Evolutionary conservation across 257 asterid species (phyloP).

Genomic region (Handroanthus guayacan): DNA sequence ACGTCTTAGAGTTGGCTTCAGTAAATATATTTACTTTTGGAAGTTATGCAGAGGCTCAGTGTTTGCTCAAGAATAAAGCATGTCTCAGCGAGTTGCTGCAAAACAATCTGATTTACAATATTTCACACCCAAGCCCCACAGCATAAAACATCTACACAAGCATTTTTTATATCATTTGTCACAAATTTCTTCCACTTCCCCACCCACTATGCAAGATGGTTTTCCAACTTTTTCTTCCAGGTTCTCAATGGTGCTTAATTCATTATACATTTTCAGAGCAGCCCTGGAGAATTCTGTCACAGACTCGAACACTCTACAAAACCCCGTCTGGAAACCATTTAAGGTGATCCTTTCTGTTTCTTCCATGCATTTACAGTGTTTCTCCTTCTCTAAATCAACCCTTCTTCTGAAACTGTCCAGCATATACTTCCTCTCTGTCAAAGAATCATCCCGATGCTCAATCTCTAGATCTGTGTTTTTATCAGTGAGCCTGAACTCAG

Average conservation of each 20-base stretch:
- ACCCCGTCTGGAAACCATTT: constrained; percentile 81
- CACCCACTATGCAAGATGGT: constrained; percentile 51
- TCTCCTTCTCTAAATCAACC: constrained; percentile 77
- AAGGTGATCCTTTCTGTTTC: constrained; percentile 77
- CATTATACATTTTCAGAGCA: constrained; percentile 66
- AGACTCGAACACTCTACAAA: constrained; percentile 78
- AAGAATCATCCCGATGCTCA: constrained; percentile 50
- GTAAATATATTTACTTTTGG: constrained; percentile 40
- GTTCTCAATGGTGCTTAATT: constrained; percentile 46
- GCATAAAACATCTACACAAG: constrained; percentile 25
- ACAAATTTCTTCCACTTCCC: constrained; percentile 46
- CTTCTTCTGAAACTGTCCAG: constrained; percentile 63
- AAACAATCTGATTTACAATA: constrained; percentile 51
- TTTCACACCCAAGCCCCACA: constrained; percentile 31
- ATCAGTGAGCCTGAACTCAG: constrained; percentile 59
- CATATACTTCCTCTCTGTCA: constrained; percentile 58
- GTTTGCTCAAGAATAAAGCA: constrained; percentile 31
- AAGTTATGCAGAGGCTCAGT: constrained; percentile 22
- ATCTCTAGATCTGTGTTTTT: constrained; percentile 32
- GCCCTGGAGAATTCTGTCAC: constrained; percentile 74
- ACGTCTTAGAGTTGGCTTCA: constrained; percentile 47
- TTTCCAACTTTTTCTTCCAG: constrained; percentile 44
- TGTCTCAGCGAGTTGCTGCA: constrained; percentile 89
- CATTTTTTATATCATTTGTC: constrained; percentile 49
- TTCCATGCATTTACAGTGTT: constrained; percentile 66